phyloP scores from a whole-genome alignment of 495 filamentous ascomycete genomes.

The Articulospora tetracladia region DNA sequence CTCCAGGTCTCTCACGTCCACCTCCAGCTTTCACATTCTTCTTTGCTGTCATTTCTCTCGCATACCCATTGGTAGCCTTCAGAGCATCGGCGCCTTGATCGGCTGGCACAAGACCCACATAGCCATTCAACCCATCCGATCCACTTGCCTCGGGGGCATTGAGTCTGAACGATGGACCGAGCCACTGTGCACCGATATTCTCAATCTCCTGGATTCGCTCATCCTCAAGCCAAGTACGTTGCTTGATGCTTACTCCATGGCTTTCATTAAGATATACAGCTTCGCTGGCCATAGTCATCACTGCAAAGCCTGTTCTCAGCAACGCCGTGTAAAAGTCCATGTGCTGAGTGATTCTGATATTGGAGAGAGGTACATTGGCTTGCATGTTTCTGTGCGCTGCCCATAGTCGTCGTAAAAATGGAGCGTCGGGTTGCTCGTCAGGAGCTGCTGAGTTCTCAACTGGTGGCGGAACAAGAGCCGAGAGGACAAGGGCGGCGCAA shows the following conservation, averaged over 20 bases:
- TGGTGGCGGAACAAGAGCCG: slow-evolving; percentile 61
- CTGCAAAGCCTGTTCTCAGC: slow-evolving; percentile 77
- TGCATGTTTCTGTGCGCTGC: slow-evolving; percentile 85
- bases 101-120: slow-evolving; percentile 47
- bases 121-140: slow-evolving; percentile 40
- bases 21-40: slow-evolving; percentile 43
- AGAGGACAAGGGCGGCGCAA: slow-evolving; percentile 66
- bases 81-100: slow-evolving; percentile 23
- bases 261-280: slow-evolving; percentile 95
- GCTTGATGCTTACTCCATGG: slow-evolving; percentile 62
- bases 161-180: slow-evolving; percentile 34
- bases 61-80: slow-evolving; percentile 56
- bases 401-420: slow-evolving; percentile 51
- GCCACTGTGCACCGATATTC: slow-evolving; percentile 48
- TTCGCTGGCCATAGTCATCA: slow-evolving; percentile 88
- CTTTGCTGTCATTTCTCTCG: slow-evolving; percentile 26
- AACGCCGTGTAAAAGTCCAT: slow-evolving; percentile 96
- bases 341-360: slow-evolving; percentile 70
- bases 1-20: slow-evolving; percentile 39
- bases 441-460: slow-evolving; percentile 22
- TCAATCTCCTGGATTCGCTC: slow-evolving; percentile 67
- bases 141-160: slow-evolving; percentile 27
- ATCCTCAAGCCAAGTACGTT: slow-evolving; percentile 90
- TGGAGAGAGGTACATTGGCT: slow-evolving; percentile 78
- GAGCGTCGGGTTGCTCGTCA: slow-evolving; percentile 23